Percentiles rank a stretch among this genome's conserved stretches.
phyloP scores from a whole-genome alignment of 306 rosid species.

The Prunus davidiana region DNA sequence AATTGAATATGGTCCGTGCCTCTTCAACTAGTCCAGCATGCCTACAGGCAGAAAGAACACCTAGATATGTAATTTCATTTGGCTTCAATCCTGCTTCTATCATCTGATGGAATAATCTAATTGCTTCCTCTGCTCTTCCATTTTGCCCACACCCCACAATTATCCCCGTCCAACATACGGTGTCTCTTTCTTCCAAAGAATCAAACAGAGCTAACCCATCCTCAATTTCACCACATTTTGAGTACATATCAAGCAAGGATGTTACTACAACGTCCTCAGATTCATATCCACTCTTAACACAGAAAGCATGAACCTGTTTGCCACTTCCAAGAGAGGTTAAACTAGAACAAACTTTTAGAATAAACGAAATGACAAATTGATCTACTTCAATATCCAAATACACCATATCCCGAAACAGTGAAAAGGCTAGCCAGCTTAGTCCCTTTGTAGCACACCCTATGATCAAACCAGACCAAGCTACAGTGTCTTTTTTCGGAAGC shows the following conservation, averaged over 20 bases:
- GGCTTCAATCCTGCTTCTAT: constrained; percentile 58
- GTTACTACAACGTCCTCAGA: constrained; percentile 61
- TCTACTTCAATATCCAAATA: constrained; percentile 51
- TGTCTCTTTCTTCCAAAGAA: constrained; percentile 48
- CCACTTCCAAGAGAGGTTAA: constrained; percentile 69
- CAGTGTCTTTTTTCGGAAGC: constrained; percentile 58
- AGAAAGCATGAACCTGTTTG: constrained; percentile 67
- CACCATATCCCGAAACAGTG: constrained; percentile 60
- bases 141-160: constrained; percentile 92
- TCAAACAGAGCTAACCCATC: constrained; percentile 63
- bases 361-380: constrained; percentile 63
- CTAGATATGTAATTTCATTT: constrained; percentile 68
- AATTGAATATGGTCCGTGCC: constrained; percentile 56
- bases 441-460: constrained; percentile 70
- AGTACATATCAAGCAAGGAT: constrained; percentile 71
- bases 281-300: constrained; percentile 69
- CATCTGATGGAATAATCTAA: constrained; percentile 56
- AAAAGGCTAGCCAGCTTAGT: constrained; percentile 42
- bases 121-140: constrained; percentile 71
- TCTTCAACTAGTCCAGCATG: constrained; percentile 72
- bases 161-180: constrained; percentile 81
- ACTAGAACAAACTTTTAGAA: constrained; percentile 63
- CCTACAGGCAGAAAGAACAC: constrained; percentile 84
- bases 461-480: constrained; percentile 88
- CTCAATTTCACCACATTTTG: constrained; percentile 83